A percentile compares a stretch with the other conserved stretches of the same genome.
Evolutionary conservation across 345 rosid species (phyloP).

Genomic region (Populus alba): DNA sequence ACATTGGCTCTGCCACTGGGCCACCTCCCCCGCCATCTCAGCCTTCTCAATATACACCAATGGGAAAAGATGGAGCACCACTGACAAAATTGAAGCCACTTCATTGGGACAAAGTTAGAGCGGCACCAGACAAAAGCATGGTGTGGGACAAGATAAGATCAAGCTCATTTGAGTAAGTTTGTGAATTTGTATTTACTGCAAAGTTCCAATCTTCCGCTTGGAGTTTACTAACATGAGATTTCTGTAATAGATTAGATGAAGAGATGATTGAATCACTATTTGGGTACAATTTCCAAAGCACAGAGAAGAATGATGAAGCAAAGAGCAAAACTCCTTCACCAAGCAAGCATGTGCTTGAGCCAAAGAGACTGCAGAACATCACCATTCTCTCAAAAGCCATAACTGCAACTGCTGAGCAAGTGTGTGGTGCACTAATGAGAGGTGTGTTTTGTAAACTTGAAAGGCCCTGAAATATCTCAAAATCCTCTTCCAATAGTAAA

Average conservation of each 20-base stretch:
- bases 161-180: conserved; percentile 94
- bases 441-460: conserved; percentile 41
- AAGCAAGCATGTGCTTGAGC: conserved; percentile 82
- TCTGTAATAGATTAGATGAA: conserved; percentile 70
- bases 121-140: conserved; percentile 74
- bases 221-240: neutral
- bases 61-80: conserved; percentile 73
- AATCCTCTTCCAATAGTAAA: neutral
- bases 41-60: conserved; percentile 38
- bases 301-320: conserved; percentile 59
- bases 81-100: conserved; percentile 92
- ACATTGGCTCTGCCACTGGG: conserved; percentile 32
- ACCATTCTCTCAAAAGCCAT: conserved; percentile 88
- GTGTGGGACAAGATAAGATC: conserved; percentile 94
- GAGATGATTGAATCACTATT: conserved; percentile 97
- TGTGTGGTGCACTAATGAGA: conserved; percentile 62
- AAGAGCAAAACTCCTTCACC: conserved; percentile 92
- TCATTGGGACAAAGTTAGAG: conserved; percentile 99
- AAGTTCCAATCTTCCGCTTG: neutral
- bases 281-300: conserved; percentile 64
- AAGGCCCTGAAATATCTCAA: neutral
- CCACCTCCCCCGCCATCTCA: conserved; percentile 73
- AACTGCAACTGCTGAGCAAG: conserved; percentile 72
- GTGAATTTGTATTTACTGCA: neutral
- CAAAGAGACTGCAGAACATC: conserved; percentile 86